Conservation (phyloP, 2,329 filamentous ascomycete genomes). For the Didymellaceae sp. region DNA sequence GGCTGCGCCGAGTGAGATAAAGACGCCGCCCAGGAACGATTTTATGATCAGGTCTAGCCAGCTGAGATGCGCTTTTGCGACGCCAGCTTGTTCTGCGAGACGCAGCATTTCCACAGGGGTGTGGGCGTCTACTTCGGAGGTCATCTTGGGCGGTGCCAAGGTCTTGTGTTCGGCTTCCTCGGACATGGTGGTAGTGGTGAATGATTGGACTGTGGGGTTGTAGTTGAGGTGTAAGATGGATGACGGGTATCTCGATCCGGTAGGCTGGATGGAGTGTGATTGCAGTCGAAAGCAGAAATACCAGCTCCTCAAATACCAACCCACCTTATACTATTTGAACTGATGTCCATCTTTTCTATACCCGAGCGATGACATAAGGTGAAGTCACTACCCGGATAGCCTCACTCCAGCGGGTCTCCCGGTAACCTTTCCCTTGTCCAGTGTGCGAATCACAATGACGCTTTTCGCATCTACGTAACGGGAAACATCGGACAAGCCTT, state of each 20-base stretch:
- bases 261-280: too few species aligned
- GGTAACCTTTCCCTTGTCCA: not conserved
- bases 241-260: too few species aligned
- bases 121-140: constrained; percentile 10
- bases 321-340: constrained; percentile 2
- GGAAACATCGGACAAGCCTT: not conserved
- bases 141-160: constrained; percentile 14
- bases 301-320: too few species aligned
- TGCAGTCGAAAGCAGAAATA: not conserved
- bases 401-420: not conserved
- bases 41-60: constrained; percentile 44
- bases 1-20: constrained; percentile 45
- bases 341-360: not conserved
- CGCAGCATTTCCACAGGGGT: constrained; percentile 19
- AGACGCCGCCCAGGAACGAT: constrained; percentile 39
- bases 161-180: constrained; percentile 15
- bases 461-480: not conserved
- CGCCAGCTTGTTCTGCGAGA: constrained; percentile 16
- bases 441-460: constrained; percentile 2
- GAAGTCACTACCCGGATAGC: constrained; percentile 5
- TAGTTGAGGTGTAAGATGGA: not conserved
- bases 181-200: not conserved
- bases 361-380: constrained; percentile 6
- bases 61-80: constrained; percentile 31
- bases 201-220: too few species aligned